Evolutionary conservation across 352 stramenopile species (phyloP), one percentile per base, ranked within the genome.

Genomic region (Heterotrichella gracilis): DNA sequence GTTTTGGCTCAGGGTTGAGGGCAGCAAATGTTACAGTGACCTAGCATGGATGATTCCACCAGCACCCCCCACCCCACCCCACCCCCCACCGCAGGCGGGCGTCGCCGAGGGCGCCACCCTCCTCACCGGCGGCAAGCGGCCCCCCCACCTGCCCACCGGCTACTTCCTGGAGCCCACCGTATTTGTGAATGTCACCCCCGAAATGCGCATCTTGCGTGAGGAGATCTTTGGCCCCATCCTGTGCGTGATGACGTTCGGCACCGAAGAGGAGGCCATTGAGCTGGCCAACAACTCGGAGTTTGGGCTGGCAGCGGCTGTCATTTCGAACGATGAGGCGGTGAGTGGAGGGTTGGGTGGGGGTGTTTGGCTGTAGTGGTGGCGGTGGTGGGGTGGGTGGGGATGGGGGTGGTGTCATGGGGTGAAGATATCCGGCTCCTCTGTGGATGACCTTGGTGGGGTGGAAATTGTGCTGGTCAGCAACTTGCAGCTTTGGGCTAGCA

Each of bases 151-250:
- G 23, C 76, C 79, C 53, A 73, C 84, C n/a, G 85, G 85, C 1
- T 88, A 81, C 72, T 94, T 88, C 76, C 71, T 92, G 22, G 78
- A 80, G 64, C 85, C 85, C 0, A 85, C 85, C 69, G 88, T 94
- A 69, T 86, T 94, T 68, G 82, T 84, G 19, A 80, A 89, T 76
- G 83, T 77, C 71, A 79, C 70, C 1, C 83, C 90, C 71, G 79
- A 88, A 63, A 92, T 93, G 84, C 72, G 77, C 2, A 88, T 92
- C 53, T 71, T 79, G 42, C 75, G 75, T 9, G 77, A 82, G 53
- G 78, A 82, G 63, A 74, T 83, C 39, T 93, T 93, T 64, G 85
- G 85, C 0, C 84, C 84, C 23, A 84, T 93, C 66, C 73, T 89
- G 17, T 82, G 76, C 0, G 75, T 89, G 0, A 81, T 86, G 75